Evolutionary conservation across 164 flowering plant species (phyloP), one percentile per base, ranked within the genome.

Genomic region (Chimonanthus praecox): DNA sequence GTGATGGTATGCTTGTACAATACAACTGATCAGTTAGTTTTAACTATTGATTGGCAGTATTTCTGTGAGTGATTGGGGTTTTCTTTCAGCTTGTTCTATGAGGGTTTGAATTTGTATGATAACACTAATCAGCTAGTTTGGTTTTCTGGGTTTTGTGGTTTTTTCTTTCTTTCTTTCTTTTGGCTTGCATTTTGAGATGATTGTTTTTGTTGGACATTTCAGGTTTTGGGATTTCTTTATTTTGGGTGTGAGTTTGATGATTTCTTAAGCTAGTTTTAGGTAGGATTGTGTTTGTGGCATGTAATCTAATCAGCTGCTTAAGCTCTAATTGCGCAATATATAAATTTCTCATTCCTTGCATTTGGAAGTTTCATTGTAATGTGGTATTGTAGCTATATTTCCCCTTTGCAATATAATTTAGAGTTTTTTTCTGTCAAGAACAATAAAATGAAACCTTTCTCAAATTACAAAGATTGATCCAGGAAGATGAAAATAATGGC

Each of bases 81-180:
- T 21, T 68, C 54, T 58, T 58, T 47, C 10, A 71, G 51, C 73
- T 71, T 65, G 68, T 65, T 33, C 45, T 65, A 1, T 54, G 16
- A 54, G 16, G 47, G 21, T 20, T 58, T 43, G 47, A 62, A 50
- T 49, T 49, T 15, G 58, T 47, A 58, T 75, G 50, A 69, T 62
- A n/a, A 49, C 45, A 49, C 77, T 75, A 47, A 68, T 68, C 70
- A 13, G 44, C 64, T 71, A 71, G 49, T 58, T 71, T 70, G 64
- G 50, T 13, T 15, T 13, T 33, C 64, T 65, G 51, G 9, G 11
- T 51, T 21, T 20, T 47, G 4, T 15, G 47, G 49, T 10, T 64
- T 64, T 48, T 6, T 10, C 44, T 4, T 20, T 18, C 15, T 74
- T 15, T 65, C n/a, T 47, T 54, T 54, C 3, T 54, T 54, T 1